These are phyloP conservation scores for Coemansia sp. DNA, from an alignment of 192 early-diverging fungal species.

Conservation along the genomic window DNA sequence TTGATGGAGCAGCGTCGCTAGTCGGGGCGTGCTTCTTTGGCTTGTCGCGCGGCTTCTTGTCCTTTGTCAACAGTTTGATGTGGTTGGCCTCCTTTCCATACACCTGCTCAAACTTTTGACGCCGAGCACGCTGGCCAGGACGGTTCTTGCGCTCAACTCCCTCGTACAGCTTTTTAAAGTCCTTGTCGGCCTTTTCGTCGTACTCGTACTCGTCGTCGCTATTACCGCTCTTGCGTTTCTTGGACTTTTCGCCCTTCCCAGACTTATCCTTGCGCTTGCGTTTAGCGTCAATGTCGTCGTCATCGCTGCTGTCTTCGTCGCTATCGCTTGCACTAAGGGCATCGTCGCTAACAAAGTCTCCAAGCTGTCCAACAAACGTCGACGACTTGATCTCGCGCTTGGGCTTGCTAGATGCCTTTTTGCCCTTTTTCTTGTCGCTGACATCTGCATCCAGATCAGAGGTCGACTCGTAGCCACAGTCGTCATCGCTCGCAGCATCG, in stretches of 20 bases:
- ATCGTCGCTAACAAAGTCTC: constrained; percentile 31
- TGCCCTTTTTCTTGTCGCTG: constrained; percentile 7
- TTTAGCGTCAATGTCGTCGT: constrained; percentile 5
- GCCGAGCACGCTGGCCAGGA: constrained; percentile 61
- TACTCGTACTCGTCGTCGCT: constrained; percentile 26
- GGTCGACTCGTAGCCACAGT: constrained; percentile 21
- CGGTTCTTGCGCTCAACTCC: constrained; percentile 56
- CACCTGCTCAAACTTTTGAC: constrained; percentile 52
- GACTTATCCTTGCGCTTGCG: constrained; percentile 19
- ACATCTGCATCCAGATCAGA: constrained; percentile 22
- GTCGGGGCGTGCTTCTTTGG: constrained; percentile 27
- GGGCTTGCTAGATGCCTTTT: neutral
- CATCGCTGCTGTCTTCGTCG: constrained; percentile 15
- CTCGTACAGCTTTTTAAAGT: constrained; percentile 62
- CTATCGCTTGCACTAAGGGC: constrained; percentile 15
- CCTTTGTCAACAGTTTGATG: constrained; percentile 57
- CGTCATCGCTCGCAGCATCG: neutral
- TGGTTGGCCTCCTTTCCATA: constrained; percentile 66
- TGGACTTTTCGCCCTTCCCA: constrained; percentile 24
- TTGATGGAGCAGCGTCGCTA: constrained; percentile 9
- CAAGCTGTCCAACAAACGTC: constrained; percentile 37
- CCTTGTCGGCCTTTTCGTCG: constrained; percentile 43
- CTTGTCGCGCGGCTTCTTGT: constrained; percentile 41
- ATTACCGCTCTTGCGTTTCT: constrained; percentile 22
- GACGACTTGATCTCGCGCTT: constrained; percentile 13